Percentiles rank a stretch among this genome's conserved stretches.
Conservation (phyloP, 768 basidiomycete species). For the Agaricus blazei region DNA sequence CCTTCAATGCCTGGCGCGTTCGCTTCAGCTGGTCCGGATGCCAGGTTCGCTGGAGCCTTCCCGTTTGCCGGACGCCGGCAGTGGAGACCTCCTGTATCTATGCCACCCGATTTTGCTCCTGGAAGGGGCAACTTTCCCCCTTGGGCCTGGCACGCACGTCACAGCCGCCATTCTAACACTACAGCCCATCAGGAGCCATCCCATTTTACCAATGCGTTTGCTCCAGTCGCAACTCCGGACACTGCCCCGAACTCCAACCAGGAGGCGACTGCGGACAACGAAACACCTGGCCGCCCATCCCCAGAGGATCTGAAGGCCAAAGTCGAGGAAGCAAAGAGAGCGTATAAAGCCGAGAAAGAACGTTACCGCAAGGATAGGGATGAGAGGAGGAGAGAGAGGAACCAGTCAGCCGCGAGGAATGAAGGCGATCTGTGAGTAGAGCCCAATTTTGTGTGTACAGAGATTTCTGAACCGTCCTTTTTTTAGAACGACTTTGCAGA, state of each 20-base stretch:
- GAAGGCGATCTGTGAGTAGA: slow-evolving; percentile 9
- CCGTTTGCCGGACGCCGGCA: neutral
- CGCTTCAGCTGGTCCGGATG: neutral
- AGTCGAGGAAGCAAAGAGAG: slow-evolving; percentile 61
- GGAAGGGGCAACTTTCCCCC: neutral
- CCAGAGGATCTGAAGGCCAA: slow-evolving; percentile 37
- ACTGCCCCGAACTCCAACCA: neutral
- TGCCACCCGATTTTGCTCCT: slow-evolving; percentile 1
- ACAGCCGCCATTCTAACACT: neutral
- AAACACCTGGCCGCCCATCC: slow-evolving; percentile 17
- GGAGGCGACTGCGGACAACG: neutral
- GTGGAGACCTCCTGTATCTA: neutral
- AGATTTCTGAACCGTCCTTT: neutral
- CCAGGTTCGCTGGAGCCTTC: neutral
- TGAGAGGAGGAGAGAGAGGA: slow-evolving; percentile 36
- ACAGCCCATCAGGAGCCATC: neutral
- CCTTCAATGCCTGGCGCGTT: slow-evolving; percentile 8
- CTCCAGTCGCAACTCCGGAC: neutral
- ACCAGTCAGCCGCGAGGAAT: slow-evolving; percentile 19
- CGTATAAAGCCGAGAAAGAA: slow-evolving; percentile 69
- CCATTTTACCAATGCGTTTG: neutral
- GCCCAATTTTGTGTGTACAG: neutral
- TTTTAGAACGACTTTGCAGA: neutral
- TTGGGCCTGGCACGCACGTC: neutral
- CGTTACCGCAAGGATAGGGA: slow-evolving; percentile 58